Conservation (phyloP, 2,329 filamentous ascomycete species). For the Aspergillus caelatus region DNA sequence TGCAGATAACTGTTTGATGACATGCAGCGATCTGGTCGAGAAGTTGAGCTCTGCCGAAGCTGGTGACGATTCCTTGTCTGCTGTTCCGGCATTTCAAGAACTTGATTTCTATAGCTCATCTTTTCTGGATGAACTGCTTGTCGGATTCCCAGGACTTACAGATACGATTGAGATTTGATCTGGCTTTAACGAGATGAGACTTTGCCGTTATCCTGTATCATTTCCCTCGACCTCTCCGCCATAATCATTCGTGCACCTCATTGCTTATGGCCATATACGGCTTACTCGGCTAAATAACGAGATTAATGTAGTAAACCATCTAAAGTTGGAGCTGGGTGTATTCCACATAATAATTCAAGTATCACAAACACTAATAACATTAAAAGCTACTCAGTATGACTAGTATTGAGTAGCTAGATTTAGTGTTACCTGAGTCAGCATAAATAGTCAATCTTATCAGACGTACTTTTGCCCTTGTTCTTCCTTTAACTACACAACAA, state of each 20-base stretch:
- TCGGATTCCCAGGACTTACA: background rate
- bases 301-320: too few species aligned
- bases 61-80: background rate
- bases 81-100: background rate
- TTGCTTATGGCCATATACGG: background rate
- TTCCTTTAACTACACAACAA: background rate
- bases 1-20: conserved; percentile 53
- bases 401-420: too few species aligned
- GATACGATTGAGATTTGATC: background rate
- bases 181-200: background rate
- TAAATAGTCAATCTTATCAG: too few species aligned
- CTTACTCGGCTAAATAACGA: too few species aligned
- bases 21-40: conserved; percentile 53
- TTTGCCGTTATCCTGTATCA: background rate
- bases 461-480: too few species aligned
- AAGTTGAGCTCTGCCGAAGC: conserved; percentile 29
- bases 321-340: too few species aligned
- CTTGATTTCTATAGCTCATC: background rate
- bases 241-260: background rate
- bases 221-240: background rate
- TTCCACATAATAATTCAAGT: too few species aligned
- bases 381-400: too few species aligned
- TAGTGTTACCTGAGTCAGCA: too few species aligned
- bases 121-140: background rate
- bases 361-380: too few species aligned